These are phyloP conservation scores for Annulohypoxylon stygium DNA, from an alignment of 495 filamentous ascomycete genomes.

Conservation along the genomic window DNA sequence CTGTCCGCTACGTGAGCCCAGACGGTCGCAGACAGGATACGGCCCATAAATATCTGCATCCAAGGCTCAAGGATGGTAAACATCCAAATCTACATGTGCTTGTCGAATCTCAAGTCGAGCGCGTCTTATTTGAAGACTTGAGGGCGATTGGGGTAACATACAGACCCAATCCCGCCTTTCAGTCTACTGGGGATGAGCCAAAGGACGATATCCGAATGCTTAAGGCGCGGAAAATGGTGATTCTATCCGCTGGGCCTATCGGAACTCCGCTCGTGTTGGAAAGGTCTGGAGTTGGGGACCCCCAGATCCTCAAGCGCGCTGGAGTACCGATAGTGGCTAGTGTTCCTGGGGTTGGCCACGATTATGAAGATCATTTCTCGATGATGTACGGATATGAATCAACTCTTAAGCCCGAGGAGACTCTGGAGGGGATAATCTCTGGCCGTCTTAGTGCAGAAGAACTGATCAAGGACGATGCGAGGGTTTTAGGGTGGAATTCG, in stretches of 20 bases:
- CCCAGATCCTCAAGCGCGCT: slow-evolving; percentile 47
- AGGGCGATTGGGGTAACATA: slow-evolving; percentile 62
- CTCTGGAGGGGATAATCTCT: slow-evolving; percentile 47
- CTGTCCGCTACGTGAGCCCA: slow-evolving; percentile 41
- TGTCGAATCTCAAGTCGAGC: slow-evolving; percentile 60
- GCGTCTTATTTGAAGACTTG: slow-evolving; percentile 61
- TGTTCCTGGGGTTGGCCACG: slow-evolving; percentile 56
- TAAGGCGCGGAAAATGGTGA: slow-evolving; percentile 63
- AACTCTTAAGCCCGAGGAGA: slow-evolving; percentile 45
- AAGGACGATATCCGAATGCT: slow-evolving; percentile 42
- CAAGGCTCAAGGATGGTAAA: slow-evolving; percentile 56
- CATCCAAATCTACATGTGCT: slow-evolving; percentile 66
- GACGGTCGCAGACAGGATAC: slow-evolving; percentile 50
- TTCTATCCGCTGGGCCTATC: slow-evolving; percentile 65
- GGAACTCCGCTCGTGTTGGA: slow-evolving; percentile 66
- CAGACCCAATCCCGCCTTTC: slow-evolving; percentile 47
- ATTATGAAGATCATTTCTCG: slow-evolving; percentile 60
- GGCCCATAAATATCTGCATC: slow-evolving; percentile 56
- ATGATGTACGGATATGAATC: slow-evolving; percentile 52
- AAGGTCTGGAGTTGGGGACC: slow-evolving; percentile 66
- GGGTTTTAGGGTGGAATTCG: slow-evolving; percentile 59
- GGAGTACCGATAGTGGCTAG: slow-evolving; percentile 38
- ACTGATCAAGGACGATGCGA: slow-evolving; percentile 36
- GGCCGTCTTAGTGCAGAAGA: slow-evolving; percentile 32
- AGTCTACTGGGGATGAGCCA: background rate